Evolutionary conservation across 176 grass and related monocot genomes (phyloP).

Genomic region (Musa troglodytarum): DNA sequence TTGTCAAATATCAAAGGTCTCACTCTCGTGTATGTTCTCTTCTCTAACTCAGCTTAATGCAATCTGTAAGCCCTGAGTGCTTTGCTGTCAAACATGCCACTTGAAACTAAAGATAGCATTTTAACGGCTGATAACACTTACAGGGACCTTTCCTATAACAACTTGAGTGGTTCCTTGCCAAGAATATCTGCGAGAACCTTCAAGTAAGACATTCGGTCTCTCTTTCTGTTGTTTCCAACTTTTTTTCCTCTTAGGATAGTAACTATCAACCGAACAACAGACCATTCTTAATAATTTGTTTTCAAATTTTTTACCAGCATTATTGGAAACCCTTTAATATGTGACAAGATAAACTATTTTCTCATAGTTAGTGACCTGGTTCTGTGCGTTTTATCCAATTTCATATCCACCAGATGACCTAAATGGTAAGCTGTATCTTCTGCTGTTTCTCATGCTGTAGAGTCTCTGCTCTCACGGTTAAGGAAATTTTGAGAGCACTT

Average conservation of each 20-base stretch:
- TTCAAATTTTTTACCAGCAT: conserved; percentile 41
- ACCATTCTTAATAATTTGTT: background rate
- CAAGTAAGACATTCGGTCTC: conserved; percentile 35
- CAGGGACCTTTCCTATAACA: conserved; percentile 87
- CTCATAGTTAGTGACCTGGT: no score
- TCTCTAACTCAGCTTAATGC: background rate
- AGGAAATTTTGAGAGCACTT: background rate
- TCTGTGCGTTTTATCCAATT: conserved; percentile 53
- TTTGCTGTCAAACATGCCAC: background rate
- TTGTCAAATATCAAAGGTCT: conserved; percentile 36
- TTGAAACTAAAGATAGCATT: background rate
- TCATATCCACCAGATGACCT: conserved; percentile 80
- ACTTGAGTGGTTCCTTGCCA: conserved; percentile 51
- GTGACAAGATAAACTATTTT: no score
- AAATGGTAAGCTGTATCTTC: conserved; percentile 3
- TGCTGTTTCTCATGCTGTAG: background rate
- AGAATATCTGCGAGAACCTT: conserved; percentile 39
- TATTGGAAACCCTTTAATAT: conserved; percentile 73
- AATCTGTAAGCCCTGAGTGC: conserved; percentile 3
- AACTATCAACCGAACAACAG: background rate
- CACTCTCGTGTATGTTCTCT: conserved; percentile 38
- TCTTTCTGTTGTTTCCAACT: background rate
- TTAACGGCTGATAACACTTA: background rate
- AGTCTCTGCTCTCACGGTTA: background rate
- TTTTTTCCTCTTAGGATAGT: background rate